Evolutionary conservation across 1,284 basidiomycete genomes (phyloP), one percentile per base, ranked within the genome.

Genomic region (Heterobasidion parviporum): DNA sequence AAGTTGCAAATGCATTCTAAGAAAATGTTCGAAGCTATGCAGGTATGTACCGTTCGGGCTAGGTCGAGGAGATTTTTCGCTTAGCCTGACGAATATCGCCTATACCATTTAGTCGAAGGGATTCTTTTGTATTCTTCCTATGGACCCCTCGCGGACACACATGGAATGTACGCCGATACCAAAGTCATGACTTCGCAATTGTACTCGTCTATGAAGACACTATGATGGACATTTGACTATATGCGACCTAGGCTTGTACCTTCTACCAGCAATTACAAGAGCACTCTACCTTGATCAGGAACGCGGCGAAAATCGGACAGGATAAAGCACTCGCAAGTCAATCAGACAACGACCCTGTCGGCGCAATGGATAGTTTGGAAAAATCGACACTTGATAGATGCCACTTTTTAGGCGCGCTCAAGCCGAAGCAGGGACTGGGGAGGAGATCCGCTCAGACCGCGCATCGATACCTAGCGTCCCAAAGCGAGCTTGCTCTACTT

Each of bases 121-220:
- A 16, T 90, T 90, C 72, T 92, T 82, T 72, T 91, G 86, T 66
- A 79, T 82, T 3, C 68, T 90, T 38, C 87, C 87, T 8, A 84
- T 84, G 64, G 83, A 92, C 65, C 89, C 87, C 8, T 70, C 74
- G 54, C 76, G 77, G 67, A 89, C 87, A 41, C 74, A 91, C 63
- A 88, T 92, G 75, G 81, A 88, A 67, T 91, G 88, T 70, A 83
- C 73, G 64, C 81, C 78, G 20, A 72, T 90, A 60, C 81, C 81
- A 52, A 77, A 79, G 67, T 71, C 68, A 65, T 62, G 57, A 41
- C n/a, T 41, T 41, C 38, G 38, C 38, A 8, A 41, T 41, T 41
- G 38, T 41, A 41, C 38, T n/a, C 26, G 26, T 4, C 38, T 41
- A 41, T n/a, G 38, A 41, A 41, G 38, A 12, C n/a, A 41, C 26